phyloP scores from a whole-genome alignment of 352 stramenopile species.

The Pelagophyceae sp. region DNA sequence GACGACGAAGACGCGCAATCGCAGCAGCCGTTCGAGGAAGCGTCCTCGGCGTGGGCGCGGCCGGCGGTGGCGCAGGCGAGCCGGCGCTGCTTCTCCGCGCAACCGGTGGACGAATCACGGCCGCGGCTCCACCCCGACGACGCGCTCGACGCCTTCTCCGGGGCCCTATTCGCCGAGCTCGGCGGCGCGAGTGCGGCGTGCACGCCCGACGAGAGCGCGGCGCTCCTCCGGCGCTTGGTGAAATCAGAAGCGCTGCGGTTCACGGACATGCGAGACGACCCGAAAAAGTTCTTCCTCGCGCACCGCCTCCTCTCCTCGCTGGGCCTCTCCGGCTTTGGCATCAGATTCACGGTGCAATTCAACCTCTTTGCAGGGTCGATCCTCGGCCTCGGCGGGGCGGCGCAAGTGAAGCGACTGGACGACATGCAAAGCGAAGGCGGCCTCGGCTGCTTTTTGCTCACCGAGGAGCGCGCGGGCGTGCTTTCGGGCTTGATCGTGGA shows the following conservation, averaged over 20 bases:
- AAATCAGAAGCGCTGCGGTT: neutral
- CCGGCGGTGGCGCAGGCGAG: too few relatives aligned
- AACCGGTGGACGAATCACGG: too few relatives aligned
- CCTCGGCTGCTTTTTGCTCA: conserved; percentile 40
- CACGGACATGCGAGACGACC: conserved; percentile 34
- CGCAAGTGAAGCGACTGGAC: conserved; percentile 30
- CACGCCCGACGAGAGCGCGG: neutral
- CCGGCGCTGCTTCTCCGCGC: too few relatives aligned
- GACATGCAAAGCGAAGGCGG: conserved; percentile 31
- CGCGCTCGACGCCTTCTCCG: neutral
- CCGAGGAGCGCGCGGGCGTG: conserved; percentile 39
- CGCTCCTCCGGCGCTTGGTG: neutral
- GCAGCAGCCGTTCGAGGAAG: too few relatives aligned
- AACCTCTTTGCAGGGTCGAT: conserved; percentile 31
- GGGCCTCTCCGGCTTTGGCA: conserved; percentile 31
- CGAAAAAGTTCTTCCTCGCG: conserved; percentile 36
- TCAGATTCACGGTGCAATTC: conserved; percentile 35
- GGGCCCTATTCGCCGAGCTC: neutral
- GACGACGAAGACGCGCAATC: too few relatives aligned
- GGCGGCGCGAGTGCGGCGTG: neutral
- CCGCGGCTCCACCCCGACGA: neutral
- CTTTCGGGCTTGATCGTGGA: conserved; percentile 37
- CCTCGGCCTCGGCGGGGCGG: conserved; percentile 24
- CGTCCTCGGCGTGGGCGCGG: too few relatives aligned
- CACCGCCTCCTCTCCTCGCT: conserved; percentile 29